These are phyloP conservation scores for Colletotrichum limetticola DNA, from an alignment of 2,329 filamentous ascomycete genomes.

Conservation along the genomic window DNA sequence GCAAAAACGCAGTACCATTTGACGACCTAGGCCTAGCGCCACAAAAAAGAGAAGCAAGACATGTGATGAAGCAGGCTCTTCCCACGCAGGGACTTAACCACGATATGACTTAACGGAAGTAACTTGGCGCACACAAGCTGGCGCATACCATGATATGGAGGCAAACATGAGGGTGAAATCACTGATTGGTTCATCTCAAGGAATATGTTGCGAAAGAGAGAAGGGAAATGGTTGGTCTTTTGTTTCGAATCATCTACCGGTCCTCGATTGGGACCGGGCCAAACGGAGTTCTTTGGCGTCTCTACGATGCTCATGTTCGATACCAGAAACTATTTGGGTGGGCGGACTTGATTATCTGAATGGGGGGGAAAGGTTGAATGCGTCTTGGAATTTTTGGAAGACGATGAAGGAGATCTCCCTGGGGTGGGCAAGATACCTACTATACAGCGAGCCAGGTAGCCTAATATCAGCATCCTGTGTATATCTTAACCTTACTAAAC, in stretches of 20 bases:
- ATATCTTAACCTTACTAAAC: neutral
- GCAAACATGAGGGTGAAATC: slow-evolving; percentile 10
- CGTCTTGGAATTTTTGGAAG: slow-evolving; percentile 6
- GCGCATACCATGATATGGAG: slow-evolving; percentile 23
- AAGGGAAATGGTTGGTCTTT: slow-evolving; percentile 28
- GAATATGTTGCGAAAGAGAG: slow-evolving; percentile 31
- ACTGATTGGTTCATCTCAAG: slow-evolving; percentile 17
- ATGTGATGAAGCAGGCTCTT: slow-evolving; percentile 36
- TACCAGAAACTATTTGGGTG: slow-evolving; percentile 33
- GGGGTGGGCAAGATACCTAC: slow-evolving; percentile 6
- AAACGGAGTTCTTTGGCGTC: slow-evolving; percentile 35
- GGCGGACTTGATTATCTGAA: slow-evolving; percentile 12
- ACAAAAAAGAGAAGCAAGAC: slow-evolving; percentile 15
- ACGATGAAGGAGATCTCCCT: neutral
- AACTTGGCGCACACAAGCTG: slow-evolving; percentile 19
- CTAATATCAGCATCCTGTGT: slow-evolving; percentile 34
- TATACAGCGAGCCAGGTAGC: slow-evolving; percentile 28
- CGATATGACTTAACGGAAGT: slow-evolving; percentile 32
- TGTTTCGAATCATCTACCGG: slow-evolving; percentile 19
- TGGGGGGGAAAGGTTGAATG: slow-evolving; percentile 1
- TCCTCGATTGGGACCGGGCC: neutral
- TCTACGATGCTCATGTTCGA: slow-evolving; percentile 36
- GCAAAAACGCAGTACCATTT: slow-evolving; percentile 1
- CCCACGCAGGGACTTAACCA: slow-evolving; percentile 26
- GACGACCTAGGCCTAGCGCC: slow-evolving; percentile 26